Base-by-base conservation (phyloP, 108 stramenopile genomes). In the Hondaea fermentalgiana region DNA sequence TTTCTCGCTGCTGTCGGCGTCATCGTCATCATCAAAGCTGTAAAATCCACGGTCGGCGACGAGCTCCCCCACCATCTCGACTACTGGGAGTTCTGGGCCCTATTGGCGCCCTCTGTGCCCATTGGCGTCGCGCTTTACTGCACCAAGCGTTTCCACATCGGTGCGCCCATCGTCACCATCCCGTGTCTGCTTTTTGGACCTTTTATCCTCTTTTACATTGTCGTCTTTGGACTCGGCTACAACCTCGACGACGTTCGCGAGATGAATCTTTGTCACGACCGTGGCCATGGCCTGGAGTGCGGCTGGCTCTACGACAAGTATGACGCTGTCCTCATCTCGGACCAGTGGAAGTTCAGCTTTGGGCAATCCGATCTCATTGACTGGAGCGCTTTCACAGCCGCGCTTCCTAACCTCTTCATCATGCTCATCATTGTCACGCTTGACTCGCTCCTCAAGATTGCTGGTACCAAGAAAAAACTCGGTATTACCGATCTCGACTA, bases 81-180 rank as follows among this genome's bases (percentile, higher is more conserved):
- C 76, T 83, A 83, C 51, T 83, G 76, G 76, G 23, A 83, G 51
- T 83, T 83, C 23, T 83, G 76, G 76, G 76, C 76, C 45, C 51
- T 83, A 12, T 45, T 83, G 8, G 76, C 76, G 23, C 76, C 76
- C 8, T 21, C 76, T 6, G n/a, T 83, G 25, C 76, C 76, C 10
- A 83, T 83, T 83, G 76, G 76, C 10, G 28, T 83, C 51, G 76
- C 76, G 5, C 76, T 83, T 6, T 83, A 83, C 76, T 83, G 76
- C 76, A 53, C 76, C 49, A 83, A 83, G 51, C 76, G 76, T 17
- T 83, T 53, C 51, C 76, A 83, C 76, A 53, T 47, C 49, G 76
- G 76, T 23, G 45, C 76, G 2, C 76, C 76, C 49, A 83, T 83
- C 76, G 51, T 83, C 51, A 53, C 51, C 2, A 25, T 83, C n/a